Evolutionary conservation across 78 protist genomes (phyloP), one percentile per base, ranked within the genome.

Genomic region (Tieghemostelium lacteum): DNA sequence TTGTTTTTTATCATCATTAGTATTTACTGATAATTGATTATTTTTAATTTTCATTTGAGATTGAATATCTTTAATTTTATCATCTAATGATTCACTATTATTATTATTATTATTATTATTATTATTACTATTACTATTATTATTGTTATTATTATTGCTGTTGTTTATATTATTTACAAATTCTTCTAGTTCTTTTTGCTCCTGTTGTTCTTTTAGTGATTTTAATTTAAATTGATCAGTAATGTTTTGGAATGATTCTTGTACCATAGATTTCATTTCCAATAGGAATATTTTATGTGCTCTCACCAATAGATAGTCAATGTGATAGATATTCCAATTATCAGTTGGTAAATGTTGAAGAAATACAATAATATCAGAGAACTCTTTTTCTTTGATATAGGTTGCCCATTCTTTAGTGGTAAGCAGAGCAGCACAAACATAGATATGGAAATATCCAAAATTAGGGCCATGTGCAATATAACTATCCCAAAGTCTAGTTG

Each of bases 391-490:
- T 10, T 60, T 42, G 36, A 83, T 39, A n/a, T 10, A 19, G 14
- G 37, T 24, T 19, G 58, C 73, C 91, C 91, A 83, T 45, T 83
- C 91, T 36, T 62, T 66, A 1, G 76, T 69, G 2, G 91, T 83
- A 33, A 83, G 55, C 3, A 83, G 63, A 1, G 91, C 91, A 0
- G 91, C 91, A 60, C 91, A 83, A 34, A 83, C 63, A 36, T 83
- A 83, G 0, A 83, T 83, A 39, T 83, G 91, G n/a, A 83, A 83
- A 42, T 83, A 73, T 26, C 91, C 91, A 83, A 83, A 83, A 40
- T 83, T 83, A 16, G 91, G 91, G 36, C 91, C 91, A 58, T 83
- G 91, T 12, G 91, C 76, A 42, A 83, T 69, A 58, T 83, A 83
- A 14, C 77, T 67, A 58, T 83, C 91, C 91, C 91, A 83, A 20